phyloP scores from a whole-genome alignment of 2,329 filamentous ascomycete genomes.

The Cytospora piceae region DNA sequence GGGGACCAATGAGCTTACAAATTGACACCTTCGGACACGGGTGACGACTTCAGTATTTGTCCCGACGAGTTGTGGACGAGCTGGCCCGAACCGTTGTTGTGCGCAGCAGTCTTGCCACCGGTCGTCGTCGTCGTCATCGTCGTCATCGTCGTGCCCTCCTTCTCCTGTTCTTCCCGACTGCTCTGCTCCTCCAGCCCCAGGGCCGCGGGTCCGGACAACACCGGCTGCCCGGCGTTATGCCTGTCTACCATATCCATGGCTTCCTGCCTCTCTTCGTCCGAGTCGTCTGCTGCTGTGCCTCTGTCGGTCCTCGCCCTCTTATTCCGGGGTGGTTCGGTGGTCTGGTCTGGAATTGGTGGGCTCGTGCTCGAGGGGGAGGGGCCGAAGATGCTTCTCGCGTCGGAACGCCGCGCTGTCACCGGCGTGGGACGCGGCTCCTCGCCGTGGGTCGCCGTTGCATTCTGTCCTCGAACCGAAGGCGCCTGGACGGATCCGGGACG shows the following conservation, averaged over 20 bases:
- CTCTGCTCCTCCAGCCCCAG: constrained; percentile 15
- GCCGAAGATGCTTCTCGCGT: background rate
- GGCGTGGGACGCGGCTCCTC: constrained; percentile 32
- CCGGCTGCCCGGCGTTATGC: constrained; percentile 19
- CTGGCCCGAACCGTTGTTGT: constrained; percentile 3
- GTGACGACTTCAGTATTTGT: constrained; percentile 9
- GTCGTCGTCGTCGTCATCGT: too few relatives aligned
- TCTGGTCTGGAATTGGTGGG: background rate
- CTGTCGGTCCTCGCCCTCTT: constrained; percentile 33
- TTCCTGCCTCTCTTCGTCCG: constrained; percentile 15
- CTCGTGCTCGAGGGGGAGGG: background rate
- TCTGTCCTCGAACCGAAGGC: background rate
- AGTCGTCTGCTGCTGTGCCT: background rate
- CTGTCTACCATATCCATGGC: constrained; percentile 24
- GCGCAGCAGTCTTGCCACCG: background rate
- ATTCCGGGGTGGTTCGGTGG: background rate
- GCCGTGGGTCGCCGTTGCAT: constrained; percentile 9
- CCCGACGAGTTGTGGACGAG: constrained; percentile 1
- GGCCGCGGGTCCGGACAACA: constrained; percentile 14
- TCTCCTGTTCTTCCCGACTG: background rate
- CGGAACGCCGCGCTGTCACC: constrained; percentile 30
- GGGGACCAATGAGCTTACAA: constrained; percentile 2
- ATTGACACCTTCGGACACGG: background rate
- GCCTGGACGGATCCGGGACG: background rate
- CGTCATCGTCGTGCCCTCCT: background rate